Evolutionary conservation across 176 grass and related monocot species (phyloP), one percentile per base, ranked within the genome.

Genomic region (Chrysopogon serrulatus): DNA sequence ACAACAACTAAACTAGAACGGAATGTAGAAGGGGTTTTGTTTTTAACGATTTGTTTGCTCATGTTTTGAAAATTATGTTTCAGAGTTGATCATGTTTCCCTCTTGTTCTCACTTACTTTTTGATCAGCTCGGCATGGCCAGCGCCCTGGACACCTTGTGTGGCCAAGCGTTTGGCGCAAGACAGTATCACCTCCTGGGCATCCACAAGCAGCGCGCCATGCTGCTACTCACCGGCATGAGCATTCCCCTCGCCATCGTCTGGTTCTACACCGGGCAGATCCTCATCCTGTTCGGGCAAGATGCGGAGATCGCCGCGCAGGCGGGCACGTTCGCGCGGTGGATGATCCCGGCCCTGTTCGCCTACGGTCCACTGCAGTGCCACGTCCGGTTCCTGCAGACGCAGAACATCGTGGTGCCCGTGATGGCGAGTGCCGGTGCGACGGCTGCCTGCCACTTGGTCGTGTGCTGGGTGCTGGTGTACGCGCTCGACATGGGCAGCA

Each of bases 391-490:
- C n/a, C n/a, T n/a, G n/a, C n/a, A n/a, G n/a, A n/a, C n/a, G 27
- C 91, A 92, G 79, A 89, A 86, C 75, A 66, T 89, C 30, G 84
- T 89, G 48, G 31, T 78, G 34, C 86, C 87, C 1, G 76, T 84
- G 17, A 79, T 89, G 87, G 26, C 83, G 36, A 77, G 68, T 73
- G 74, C 87, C 10, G 84, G 69, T 8, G 44, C 73, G 3, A 71
- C 91, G 10, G 61, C 84, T 21, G 57, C 78, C 65, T 84, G 86
- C 65, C 91, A 92, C 68, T 61, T 87, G 34, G 32, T 37, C 7
- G 74, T 92, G 6, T 89, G 91, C 39, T 92, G 91, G 91, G 1
- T 73, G 8, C 37, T 92, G 39, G 90, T 92, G 30, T 89, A 65
- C 49, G 34, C 19, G 18, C 79, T 74, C 10, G 80, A 80, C 3